Evolutionary conservation across 352 stramenopile species (phyloP).

Genomic region (Phytopythium sindhum): DNA sequence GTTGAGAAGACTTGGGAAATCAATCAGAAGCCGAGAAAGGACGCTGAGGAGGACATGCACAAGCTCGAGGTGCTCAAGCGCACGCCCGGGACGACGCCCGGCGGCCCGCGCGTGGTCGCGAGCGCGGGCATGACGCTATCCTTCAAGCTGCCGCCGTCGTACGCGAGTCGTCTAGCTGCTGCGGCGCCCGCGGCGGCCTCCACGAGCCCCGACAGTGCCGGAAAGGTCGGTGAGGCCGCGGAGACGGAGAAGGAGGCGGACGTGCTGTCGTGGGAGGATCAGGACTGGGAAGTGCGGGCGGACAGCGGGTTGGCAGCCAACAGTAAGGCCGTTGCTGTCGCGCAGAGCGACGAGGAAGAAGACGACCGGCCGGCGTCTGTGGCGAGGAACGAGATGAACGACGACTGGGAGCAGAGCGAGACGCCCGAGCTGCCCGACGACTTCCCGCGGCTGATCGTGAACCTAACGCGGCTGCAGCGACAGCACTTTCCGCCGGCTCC

Average conservation of each 20-base stretch:
- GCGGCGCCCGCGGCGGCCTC: background rate
- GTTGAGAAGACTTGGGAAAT: background rate
- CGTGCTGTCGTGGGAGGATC: slow-evolving; percentile 43
- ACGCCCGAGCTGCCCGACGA: slow-evolving; percentile 50
- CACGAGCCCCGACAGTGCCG: background rate
- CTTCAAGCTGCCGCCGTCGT: slow-evolving; percentile 37
- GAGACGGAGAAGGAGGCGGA: background rate
- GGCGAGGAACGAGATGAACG: background rate
- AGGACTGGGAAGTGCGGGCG: slow-evolving; percentile 30
- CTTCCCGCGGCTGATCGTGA: slow-evolving; percentile 67
- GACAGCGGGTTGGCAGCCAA: background rate
- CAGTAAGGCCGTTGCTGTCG: background rate
- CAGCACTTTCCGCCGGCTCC: slow-evolving; percentile 40
- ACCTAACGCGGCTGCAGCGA: slow-evolving; percentile 50
- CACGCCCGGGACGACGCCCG: slow-evolving; percentile 13
- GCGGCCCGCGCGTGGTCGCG: slow-evolving; percentile 22
- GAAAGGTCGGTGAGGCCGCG: slow-evolving; percentile 1
- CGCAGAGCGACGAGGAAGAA: background rate
- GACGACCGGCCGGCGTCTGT: background rate
- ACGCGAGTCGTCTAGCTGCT: slow-evolving; percentile 5
- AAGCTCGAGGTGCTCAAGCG: slow-evolving; percentile 47
- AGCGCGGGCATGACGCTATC: slow-evolving; percentile 46
- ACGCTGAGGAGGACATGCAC: slow-evolving; percentile 14
- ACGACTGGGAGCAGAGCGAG: slow-evolving; percentile 38
- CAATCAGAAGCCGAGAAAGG: slow-evolving; percentile 1